A percentile compares a stretch with the other conserved stretches of the same genome.
phyloP scores from a whole-genome alignment of 306 rosid genomes.

The Lathyrus tuberosus region DNA sequence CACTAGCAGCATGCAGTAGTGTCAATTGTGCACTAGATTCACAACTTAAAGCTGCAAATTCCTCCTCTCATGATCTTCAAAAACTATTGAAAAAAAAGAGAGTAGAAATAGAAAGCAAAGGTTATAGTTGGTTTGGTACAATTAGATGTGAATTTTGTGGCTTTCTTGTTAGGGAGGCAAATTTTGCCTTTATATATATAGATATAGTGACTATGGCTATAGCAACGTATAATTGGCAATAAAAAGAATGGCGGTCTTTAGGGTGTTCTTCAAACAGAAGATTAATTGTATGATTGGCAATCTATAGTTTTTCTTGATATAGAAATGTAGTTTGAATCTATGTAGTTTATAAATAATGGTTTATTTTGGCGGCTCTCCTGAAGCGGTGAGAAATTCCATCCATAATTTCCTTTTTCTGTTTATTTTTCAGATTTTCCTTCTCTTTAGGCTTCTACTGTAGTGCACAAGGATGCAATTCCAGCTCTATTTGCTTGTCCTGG shows the following conservation, averaged over 20 bases:
- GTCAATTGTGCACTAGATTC: slow-evolving; percentile 77
- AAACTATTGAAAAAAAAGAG: slow-evolving; percentile 11
- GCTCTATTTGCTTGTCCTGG: no score
- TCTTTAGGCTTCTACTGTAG: no score
- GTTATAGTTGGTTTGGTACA: slow-evolving; percentile 41
- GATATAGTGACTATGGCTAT: neutral
- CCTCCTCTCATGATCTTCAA: slow-evolving; percentile 62
- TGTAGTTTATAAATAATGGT: no score
- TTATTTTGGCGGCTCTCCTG: no score
- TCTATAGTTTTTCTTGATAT: neutral
- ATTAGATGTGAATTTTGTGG: slow-evolving; percentile 64
- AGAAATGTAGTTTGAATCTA: no score
- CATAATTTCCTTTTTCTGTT: no score
- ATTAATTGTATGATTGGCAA: neutral
- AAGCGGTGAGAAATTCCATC: no score
- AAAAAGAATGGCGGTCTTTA: neutral
- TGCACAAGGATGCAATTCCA: no score
- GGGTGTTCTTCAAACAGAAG: neutral
- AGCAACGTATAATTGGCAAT: neutral
- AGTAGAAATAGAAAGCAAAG: slow-evolving; percentile 24
- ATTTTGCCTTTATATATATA: slow-evolving; percentile 67
- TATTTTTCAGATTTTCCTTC: no score
- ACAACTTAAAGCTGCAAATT: slow-evolving; percentile 71
- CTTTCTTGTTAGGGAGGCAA: slow-evolving; percentile 93
- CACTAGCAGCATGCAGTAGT: slow-evolving; percentile 88